These are phyloP conservation scores for Botrytis byssoidea DNA, from an alignment of 2,329 filamentous ascomycete genomes.

Conservation along the genomic window DNA sequence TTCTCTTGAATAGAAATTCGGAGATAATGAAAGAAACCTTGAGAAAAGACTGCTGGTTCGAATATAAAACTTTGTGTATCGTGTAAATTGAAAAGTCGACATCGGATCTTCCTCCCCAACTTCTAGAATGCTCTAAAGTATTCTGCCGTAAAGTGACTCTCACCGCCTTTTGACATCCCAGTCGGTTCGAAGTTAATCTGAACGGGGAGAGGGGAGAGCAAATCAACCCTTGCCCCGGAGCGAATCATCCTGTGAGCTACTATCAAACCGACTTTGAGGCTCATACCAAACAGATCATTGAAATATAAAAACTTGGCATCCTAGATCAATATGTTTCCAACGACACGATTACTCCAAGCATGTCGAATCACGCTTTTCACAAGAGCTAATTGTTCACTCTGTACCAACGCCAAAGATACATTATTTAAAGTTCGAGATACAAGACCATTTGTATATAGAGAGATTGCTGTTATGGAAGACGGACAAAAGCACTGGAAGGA, in stretches of 20 bases:
- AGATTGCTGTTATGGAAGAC: constrained; percentile 66
- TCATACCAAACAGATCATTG: background rate
- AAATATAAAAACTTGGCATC: background rate
- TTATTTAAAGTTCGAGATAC: constrained; percentile 66
- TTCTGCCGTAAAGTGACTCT: constrained; percentile 1
- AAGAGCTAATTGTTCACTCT: constrained; percentile 69
- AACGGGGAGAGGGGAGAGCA: background rate
- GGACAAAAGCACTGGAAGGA: constrained; percentile 65
- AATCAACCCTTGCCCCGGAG: background rate
- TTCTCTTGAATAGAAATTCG: background rate
- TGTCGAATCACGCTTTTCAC: constrained; percentile 75
- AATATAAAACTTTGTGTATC: background rate
- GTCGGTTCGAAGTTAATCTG: background rate
- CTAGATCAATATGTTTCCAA: constrained; percentile 48
- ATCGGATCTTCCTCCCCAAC: background rate
- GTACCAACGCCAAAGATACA: constrained; percentile 64
- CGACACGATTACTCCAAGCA: constrained; percentile 49
- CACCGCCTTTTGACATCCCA: background rate
- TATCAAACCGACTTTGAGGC: background rate
- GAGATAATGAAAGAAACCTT: background rate
- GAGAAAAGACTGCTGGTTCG: background rate
- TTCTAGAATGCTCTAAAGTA: constrained; percentile 20
- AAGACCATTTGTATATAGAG: constrained; percentile 65
- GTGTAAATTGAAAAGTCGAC: background rate
- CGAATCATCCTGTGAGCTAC: background rate